Evolutionary conservation across 2,329 filamentous ascomycete genomes (phyloP).

Genomic region (Colletotrichum sojae): DNA sequence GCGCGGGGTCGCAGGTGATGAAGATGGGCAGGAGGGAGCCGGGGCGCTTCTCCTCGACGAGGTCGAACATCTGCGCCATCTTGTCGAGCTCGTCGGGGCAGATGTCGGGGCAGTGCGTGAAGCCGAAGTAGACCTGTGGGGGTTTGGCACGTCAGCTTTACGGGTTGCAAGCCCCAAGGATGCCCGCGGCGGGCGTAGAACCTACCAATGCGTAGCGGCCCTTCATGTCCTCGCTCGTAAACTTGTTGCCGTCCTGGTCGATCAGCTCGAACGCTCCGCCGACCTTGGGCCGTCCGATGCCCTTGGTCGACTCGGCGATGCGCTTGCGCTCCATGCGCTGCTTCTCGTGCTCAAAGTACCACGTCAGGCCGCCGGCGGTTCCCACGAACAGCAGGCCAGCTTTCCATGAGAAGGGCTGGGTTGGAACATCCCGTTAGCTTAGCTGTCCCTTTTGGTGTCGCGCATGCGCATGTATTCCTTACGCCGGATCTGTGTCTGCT

Average conservation of each 20-base stretch:
- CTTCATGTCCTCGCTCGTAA: conserved; percentile 85
- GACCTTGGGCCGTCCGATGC: conserved; percentile 92
- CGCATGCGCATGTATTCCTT: conserved; percentile 44
- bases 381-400: conserved; percentile 87
- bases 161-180: no score
- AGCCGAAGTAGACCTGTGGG: conserved; percentile 92
- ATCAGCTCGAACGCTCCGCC: conserved; percentile 87
- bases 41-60: conserved; percentile 67
- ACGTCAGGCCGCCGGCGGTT: conserved; percentile 82
- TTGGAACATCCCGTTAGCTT: conserved; percentile 25
- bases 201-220: conserved; percentile 86
- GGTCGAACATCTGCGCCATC: conserved; percentile 96
- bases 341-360: conserved; percentile 97
- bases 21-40: conserved; percentile 82
- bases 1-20: conserved; percentile 94
- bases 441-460: not conserved
- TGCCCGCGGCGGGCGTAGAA: conserved; percentile 36
- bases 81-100: conserved; percentile 99
- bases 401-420: conserved; percentile 92
- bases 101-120: conserved; percentile 98
- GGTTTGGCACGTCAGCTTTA: conserved; percentile 1
- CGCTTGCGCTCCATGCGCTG: conserved; percentile 89
- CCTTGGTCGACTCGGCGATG: conserved; percentile 92
- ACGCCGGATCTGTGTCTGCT: conserved; percentile 71
- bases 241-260: conserved; percentile 84